Percentiles rank a stretch among this genome's conserved stretches.
Conservation (phyloP, 192 early-diverging fungal genomes). For the Coemansia sp. region DNA sequence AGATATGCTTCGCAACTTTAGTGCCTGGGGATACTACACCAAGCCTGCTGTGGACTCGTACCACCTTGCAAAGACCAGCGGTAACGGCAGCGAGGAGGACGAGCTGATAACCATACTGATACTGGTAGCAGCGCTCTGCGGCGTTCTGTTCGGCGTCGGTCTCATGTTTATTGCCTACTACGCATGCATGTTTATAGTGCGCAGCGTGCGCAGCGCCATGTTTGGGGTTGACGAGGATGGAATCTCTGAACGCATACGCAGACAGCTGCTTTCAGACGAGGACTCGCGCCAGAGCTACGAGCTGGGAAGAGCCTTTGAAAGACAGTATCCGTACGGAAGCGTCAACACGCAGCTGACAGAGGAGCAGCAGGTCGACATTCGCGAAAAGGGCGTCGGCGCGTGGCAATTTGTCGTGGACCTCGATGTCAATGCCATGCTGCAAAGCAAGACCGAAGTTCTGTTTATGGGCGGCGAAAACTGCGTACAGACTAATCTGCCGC, state of each 20-base stretch:
- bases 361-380: conserved; percentile 72
- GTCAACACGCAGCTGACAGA: conserved; percentile 73
- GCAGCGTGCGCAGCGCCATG: conserved; percentile 22
- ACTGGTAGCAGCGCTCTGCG: conserved; percentile 37
- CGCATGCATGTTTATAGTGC: conserved; percentile 17
- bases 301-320: conserved; percentile 64
- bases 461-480: conserved; percentile 71
- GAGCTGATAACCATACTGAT: conserved; percentile 38
- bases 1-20: not conserved
- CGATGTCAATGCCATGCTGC: conserved; percentile 62
- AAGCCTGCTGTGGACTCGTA: not conserved
- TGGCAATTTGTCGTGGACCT: conserved; percentile 78
- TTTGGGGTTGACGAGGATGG: conserved; percentile 50
- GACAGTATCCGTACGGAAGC: conserved; percentile 70
- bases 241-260: conserved; percentile 45
- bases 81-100: conserved; percentile 29
- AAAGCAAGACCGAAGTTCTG: conserved; percentile 71
- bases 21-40: conserved; percentile 6
- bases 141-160: conserved; percentile 37
- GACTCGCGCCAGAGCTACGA: conserved; percentile 58
- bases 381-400: conserved; percentile 79
- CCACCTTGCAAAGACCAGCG: not conserved
- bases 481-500: conserved; percentile 77
- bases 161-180: conserved; percentile 31
- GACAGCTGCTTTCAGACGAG: conserved; percentile 52